Evolutionary conservation across 2,329 filamentous ascomycete species (phyloP).

Genomic region (Trichoderma pleuroti): DNA sequence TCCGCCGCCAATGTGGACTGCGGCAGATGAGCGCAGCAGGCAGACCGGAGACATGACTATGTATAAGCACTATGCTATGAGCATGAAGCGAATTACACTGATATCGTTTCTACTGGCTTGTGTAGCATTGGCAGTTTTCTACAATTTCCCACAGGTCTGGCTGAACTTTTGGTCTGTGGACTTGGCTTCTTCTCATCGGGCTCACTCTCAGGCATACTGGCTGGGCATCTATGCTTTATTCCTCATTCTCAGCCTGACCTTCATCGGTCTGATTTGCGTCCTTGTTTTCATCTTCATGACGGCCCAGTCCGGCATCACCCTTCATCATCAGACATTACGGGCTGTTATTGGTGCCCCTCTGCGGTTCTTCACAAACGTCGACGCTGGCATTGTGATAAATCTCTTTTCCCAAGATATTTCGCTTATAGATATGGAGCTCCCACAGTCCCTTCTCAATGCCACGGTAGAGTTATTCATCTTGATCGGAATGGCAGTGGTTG

Average conservation of each 20-base stretch:
- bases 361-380: conserved; percentile 40
- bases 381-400: conserved; percentile 41
- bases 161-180: conserved; percentile 41
- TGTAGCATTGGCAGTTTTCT: conserved; percentile 27
- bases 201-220: conserved; percentile 27
- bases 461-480: conserved; percentile 24
- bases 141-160: conserved; percentile 37
- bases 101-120: conserved; percentile 24
- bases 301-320: conserved; percentile 29
- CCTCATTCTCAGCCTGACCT: not conserved
- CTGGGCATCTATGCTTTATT: conserved; percentile 33
- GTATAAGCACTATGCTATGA: conserved; percentile 36
- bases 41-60: conserved; percentile 33
- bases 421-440: conserved; percentile 40
- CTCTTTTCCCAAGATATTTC: conserved; percentile 46
- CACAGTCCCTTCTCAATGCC: conserved; percentile 33
- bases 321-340: conserved; percentile 34
- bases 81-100: conserved; percentile 23
- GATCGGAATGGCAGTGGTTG: conserved; percentile 46
- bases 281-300: conserved; percentile 26
- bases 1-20: not conserved
- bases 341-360: conserved; percentile 39
- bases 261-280: conserved; percentile 23
- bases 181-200: not conserved
- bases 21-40: conserved; percentile 24